A percentile compares a stretch with the other conserved stretches of the same genome.
Conservation (phyloP, 2,329 filamentous ascomycete genomes). For the Colletotrichum zoysiae region DNA sequence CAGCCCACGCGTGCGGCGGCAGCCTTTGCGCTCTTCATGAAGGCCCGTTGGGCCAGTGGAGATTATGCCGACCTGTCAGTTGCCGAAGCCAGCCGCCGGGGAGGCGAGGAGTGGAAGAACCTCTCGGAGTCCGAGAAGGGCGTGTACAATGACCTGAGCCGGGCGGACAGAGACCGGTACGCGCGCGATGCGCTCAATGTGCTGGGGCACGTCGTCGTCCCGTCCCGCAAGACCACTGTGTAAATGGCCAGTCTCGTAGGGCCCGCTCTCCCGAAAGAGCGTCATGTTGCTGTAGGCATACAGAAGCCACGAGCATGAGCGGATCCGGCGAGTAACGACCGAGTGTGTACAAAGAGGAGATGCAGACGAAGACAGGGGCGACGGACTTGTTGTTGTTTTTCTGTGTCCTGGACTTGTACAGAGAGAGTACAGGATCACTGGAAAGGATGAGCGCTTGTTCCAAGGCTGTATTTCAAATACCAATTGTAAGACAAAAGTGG, state of each 20-base stretch:
- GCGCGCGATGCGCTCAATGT: slow-evolving; percentile 46
- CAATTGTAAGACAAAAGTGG: slow-evolving; percentile 1
- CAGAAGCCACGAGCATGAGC: background rate
- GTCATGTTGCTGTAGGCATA: background rate
- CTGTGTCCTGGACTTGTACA: slow-evolving; percentile 3
- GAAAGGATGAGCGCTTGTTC: slow-evolving; percentile 6
- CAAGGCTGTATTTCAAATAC: slow-evolving; percentile 24
- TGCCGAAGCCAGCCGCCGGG: slow-evolving; percentile 43
- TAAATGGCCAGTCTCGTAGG: background rate
- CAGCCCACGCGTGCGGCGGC: slow-evolving; percentile 55
- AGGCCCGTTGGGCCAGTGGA: slow-evolving; percentile 53
- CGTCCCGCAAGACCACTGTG: background rate
- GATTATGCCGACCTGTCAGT: slow-evolving; percentile 40
- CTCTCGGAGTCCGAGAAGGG: slow-evolving; percentile 57
- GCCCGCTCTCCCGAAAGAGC: background rate
- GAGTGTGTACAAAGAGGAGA: slow-evolving; percentile 9
- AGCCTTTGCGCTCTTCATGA: slow-evolving; percentile 54
- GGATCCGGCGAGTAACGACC: background rate
- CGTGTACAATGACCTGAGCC: slow-evolving; percentile 52
- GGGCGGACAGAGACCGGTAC: slow-evolving; percentile 49
- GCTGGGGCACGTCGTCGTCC: slow-evolving; percentile 39
- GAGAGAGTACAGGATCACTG: background rate
- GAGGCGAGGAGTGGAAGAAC: slow-evolving; percentile 58
- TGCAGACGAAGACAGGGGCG: background rate
- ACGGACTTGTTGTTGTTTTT: background rate